Conservation (phyloP, 1,139 yeast genomes). For the Magnusiomyces sp. region DNA sequence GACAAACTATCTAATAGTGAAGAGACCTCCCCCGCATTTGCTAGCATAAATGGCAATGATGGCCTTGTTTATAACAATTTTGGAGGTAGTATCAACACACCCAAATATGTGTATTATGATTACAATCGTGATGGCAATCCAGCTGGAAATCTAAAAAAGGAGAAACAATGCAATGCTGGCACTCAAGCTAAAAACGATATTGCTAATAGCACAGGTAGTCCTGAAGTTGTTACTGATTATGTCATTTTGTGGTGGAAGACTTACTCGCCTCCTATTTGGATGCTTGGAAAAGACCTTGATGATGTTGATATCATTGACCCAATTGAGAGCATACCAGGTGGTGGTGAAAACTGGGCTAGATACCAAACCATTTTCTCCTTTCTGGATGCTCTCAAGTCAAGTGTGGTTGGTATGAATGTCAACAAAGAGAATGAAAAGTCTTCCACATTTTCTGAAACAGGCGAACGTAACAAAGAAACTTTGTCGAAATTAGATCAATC, state of each 20-base stretch:
- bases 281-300: slow-evolving; percentile 40
- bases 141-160: too few species aligned
- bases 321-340: slow-evolving; percentile 15
- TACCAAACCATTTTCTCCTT: slow-evolving; percentile 33
- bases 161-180: too few species aligned
- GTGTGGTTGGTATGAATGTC: background rate
- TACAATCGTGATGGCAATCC: too few species aligned
- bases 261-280: slow-evolving; percentile 88
- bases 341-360: slow-evolving; percentile 29
- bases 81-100: slow-evolving; percentile 6
- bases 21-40: too few species aligned
- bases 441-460: background rate
- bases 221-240: background rate
- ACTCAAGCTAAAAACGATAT: background rate
- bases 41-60: slow-evolving; percentile 18
- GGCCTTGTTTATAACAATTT: slow-evolving; percentile 21
- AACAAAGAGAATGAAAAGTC: background rate
- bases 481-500: background rate
- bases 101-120: slow-evolving; percentile 7
- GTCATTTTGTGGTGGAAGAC: slow-evolving; percentile 86
- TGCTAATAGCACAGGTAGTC: too few species aligned
- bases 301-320: slow-evolving; percentile 25
- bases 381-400: slow-evolving; percentile 18
- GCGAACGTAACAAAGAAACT: background rate
- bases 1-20: too few species aligned